Percentiles rank a stretch among this genome's conserved stretches.
Conservation (phyloP, 768 basidiomycete species). For the Psilocybe azurescens region DNA sequence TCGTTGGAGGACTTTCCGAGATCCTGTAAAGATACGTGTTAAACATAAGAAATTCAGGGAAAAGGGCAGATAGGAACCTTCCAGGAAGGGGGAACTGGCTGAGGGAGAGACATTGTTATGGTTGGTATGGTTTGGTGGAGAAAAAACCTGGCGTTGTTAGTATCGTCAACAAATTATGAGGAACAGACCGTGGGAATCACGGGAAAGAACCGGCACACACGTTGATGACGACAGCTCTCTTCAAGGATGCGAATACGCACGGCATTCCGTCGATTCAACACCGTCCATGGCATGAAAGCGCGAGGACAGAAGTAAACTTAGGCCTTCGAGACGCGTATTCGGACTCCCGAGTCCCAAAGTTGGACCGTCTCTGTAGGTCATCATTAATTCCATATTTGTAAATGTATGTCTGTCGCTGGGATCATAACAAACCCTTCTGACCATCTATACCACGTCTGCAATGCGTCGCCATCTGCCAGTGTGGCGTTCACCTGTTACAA, state of each 20-base stretch:
- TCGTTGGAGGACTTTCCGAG: conserved; percentile 98
- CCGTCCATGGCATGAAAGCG: not conserved
- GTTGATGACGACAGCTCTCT: conserved; percentile 18
- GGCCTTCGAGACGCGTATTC: too few species aligned
- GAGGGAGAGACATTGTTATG: conserved; percentile 84
- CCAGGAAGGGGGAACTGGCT: conserved; percentile 97
- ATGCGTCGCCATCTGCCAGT: too few species aligned
- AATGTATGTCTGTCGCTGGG: too few species aligned
- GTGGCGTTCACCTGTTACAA: not conserved
- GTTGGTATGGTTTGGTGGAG: conserved; percentile 15
- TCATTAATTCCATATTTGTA: too few species aligned
- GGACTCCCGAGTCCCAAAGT: too few species aligned
- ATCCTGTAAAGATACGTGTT: conserved; percentile 54
- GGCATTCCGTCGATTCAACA: not conserved
- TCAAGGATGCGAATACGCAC: not conserved
- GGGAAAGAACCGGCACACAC: conserved; percentile 24
- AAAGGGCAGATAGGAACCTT: conserved; percentile 55
- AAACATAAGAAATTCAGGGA: conserved; percentile 17
- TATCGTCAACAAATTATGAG: conserved; percentile 22
- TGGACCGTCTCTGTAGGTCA: not conserved
- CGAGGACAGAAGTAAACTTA: not conserved
- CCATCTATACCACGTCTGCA: too few species aligned
- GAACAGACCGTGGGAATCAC: conserved; percentile 25
- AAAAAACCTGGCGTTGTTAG: conserved; percentile 6
- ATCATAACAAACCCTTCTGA: too few species aligned